These are phyloP conservation scores for Polygonum aviculare DNA, from an alignment of 148 eudicot species.

Conservation along the genomic window DNA sequence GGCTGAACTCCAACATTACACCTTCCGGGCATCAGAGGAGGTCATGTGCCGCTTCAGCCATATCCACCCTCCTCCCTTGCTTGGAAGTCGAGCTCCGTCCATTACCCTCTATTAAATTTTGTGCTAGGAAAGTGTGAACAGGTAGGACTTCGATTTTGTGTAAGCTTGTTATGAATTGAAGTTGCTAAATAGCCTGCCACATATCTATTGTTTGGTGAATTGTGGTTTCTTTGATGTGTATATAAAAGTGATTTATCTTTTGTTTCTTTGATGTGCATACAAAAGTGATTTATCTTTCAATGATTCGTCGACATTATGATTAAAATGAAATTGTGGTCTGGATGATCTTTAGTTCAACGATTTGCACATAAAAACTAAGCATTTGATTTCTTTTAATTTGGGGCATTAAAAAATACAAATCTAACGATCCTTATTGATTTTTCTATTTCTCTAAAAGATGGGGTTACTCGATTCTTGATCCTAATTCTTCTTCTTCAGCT, in stretches of 20 bases:
- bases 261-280: too few species aligned
- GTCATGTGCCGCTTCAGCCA: conserved; percentile 14
- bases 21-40: conserved; percentile 10
- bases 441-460: too few species aligned
- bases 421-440: too few species aligned
- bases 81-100: too few species aligned
- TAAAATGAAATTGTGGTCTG: not conserved
- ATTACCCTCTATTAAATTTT: not conserved
- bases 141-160: conserved; percentile 16
- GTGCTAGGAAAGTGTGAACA: conserved; percentile 83
- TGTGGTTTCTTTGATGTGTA: not conserved
- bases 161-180: not conserved
- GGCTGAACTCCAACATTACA: conserved; percentile 17
- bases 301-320: too few species aligned
- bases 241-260: not conserved
- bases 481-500: too few species aligned
- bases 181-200: not conserved
- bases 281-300: too few species aligned
- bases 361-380: not conserved
- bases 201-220: not conserved
- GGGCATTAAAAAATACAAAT: too few species aligned
- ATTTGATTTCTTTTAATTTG: too few species aligned
- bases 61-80: too few species aligned
- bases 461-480: too few species aligned
- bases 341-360: not conserved